Evolutionary conservation across 2,329 filamentous ascomycete species (phyloP).

Genomic region (Trichoderma aggressivum): DNA sequence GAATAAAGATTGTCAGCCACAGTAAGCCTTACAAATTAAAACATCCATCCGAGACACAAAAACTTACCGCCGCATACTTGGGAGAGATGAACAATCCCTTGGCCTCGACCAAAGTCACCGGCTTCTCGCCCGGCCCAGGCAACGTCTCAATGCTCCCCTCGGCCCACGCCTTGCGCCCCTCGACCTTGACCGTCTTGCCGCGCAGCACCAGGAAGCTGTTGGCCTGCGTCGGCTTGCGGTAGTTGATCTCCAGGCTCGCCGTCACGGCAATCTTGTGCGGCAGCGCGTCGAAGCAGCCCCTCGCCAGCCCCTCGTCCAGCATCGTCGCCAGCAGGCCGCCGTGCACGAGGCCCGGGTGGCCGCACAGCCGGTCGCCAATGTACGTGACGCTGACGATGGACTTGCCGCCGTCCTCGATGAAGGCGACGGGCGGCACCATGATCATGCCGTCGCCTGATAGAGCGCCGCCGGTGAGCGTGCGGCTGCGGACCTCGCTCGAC

Average conservation of each 20-base stretch:
- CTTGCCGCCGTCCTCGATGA: constrained; percentile 67
- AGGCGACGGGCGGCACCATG: constrained; percentile 75
- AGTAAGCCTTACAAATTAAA: neutral
- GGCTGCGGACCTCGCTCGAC: constrained; percentile 62
- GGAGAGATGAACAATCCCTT: constrained; percentile 87
- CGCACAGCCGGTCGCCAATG: constrained; percentile 76
- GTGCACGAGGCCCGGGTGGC: constrained; percentile 87
- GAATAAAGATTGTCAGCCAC: neutral
- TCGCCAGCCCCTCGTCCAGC: constrained; percentile 82
- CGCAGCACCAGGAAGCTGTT: constrained; percentile 72
- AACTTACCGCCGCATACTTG: constrained; percentile 69
- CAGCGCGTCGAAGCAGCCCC: constrained; percentile 83
- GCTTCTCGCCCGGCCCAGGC: constrained; percentile 56
- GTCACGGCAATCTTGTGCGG: constrained; percentile 85
- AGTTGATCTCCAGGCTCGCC: constrained; percentile 79
- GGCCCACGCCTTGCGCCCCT: constrained; percentile 94
- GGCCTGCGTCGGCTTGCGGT: constrained; percentile 75
- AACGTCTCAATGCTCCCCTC: constrained; percentile 82
- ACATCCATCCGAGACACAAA: neutral
- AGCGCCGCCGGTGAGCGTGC: constrained; percentile 80
- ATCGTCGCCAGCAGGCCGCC: constrained; percentile 89
- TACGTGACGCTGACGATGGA: constrained; percentile 70
- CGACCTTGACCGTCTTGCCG: constrained; percentile 77
- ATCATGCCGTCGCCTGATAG: constrained; percentile 73
- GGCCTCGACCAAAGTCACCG: constrained; percentile 72